Evolutionary conservation across 306 rosid species (phyloP).

Genomic region (Castanea mollissima): DNA sequence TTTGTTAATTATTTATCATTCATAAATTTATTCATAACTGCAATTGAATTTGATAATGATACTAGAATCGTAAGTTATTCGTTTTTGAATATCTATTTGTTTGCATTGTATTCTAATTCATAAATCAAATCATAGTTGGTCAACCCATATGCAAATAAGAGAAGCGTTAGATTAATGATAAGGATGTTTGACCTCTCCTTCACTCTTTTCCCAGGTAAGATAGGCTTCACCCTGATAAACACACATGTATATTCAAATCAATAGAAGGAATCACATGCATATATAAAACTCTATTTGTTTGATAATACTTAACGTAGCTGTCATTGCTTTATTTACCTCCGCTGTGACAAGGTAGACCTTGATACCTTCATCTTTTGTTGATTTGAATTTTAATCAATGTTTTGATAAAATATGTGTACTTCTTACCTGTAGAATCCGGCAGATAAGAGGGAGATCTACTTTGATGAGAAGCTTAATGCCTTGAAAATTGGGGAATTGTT

Average conservation of each 20-base stretch:
- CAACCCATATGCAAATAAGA: too few species aligned
- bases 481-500: slow-evolving; percentile 41
- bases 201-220: background rate
- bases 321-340: background rate
- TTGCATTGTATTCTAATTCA: too few species aligned
- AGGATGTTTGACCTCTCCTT: too few species aligned
- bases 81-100: too few species aligned
- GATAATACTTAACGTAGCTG: background rate
- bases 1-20: too few species aligned
- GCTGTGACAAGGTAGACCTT: background rate
- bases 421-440: slow-evolving; percentile 37
- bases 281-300: background rate
- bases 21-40: too few species aligned
- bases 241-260: background rate
- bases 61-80: too few species aligned
- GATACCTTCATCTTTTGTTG: background rate
- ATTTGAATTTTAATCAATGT: background rate
- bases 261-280: background rate
- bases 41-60: too few species aligned
- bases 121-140: too few species aligned
- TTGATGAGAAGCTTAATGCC: slow-evolving; percentile 41
- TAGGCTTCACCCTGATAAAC: background rate
- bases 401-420: background rate
- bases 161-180: too few species aligned
- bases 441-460: slow-evolving; percentile 43